phyloP scores from a whole-genome alignment of 2,329 filamentous ascomycete genomes.

The Colletotrichum sidae region DNA sequence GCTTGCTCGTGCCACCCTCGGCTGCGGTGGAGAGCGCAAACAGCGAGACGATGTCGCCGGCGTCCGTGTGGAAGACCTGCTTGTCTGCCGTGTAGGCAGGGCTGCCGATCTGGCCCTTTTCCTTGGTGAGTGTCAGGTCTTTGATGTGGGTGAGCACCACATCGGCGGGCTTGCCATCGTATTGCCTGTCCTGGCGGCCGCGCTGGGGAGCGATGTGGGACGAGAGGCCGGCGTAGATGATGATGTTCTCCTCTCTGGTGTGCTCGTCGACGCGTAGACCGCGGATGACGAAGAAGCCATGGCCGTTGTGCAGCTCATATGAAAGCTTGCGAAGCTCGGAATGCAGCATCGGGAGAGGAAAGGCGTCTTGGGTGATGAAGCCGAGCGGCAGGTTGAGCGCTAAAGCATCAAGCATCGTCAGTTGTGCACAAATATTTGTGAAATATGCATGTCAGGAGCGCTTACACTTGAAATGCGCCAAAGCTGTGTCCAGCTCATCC shows the following conservation, averaged over 20 bases:
- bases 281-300: constrained; percentile 71
- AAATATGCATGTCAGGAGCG: not conserved
- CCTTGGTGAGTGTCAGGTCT: constrained; percentile 59
- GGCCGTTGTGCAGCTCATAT: constrained; percentile 65
- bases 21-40: constrained; percentile 64
- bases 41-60: constrained; percentile 69
- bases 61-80: constrained; percentile 72
- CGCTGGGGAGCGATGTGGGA: constrained; percentile 67
- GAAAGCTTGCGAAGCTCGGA: constrained; percentile 62
- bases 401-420: not conserved
- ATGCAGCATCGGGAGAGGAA: constrained; percentile 66
- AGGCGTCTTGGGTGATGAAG: constrained; percentile 61
- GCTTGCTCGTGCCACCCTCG: constrained; percentile 66
- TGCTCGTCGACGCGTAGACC: constrained; percentile 66
- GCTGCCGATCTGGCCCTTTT: constrained; percentile 60
- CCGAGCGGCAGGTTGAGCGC: constrained; percentile 48
- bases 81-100: constrained; percentile 71
- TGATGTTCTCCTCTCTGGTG: constrained; percentile 66
- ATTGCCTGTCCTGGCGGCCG: constrained; percentile 63
- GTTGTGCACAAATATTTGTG: too few species aligned
- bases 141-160: constrained; percentile 72
- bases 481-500: constrained; percentile 55
- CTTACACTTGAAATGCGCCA: constrained; percentile 35
- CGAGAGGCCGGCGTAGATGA: constrained; percentile 70
- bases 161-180: constrained; percentile 58